Base-by-base conservation (phyloP, 108 stramenopile genomes). In the Chaetoceros tenuissimus region DNA sequence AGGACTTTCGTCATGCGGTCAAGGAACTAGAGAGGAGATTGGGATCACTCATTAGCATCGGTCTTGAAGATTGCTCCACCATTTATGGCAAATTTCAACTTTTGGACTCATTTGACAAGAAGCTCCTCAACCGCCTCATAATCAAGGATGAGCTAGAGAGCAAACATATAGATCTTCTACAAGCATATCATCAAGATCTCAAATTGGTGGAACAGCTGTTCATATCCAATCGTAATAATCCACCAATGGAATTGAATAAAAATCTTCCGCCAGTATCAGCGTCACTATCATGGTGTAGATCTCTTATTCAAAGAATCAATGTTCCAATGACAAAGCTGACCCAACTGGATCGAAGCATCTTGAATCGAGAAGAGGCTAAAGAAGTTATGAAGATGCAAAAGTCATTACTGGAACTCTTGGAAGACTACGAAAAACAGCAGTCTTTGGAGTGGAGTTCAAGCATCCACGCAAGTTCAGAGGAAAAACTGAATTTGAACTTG, bases 101-200 rank as follows among this genome's bases (percentile, higher is more conserved):
- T 3, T 74, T 94, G 26, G 90, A 92, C 44, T 66, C 75, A 29
- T 94, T 94, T 48, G 90, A 92, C 29, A 80, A 77, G 22, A 54
- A 67, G 46, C 79, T 94, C 10, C 79, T 94, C 0, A 85, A 91
- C 59, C 73, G 94, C 19, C 84, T 89, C 46, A 93, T 87, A 46
- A 91, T 94, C 46, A 87, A 87, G 64, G 88, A 93, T 46, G 92
- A 94, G 78, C 80, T 92, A 8, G 88, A 94, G 72, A 80, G 84
- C 69, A 91, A 93, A 70, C 86, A 92, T 55, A 68, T 94, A 24
- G 59, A 51, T 21, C 77, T 94, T n/a, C 82, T 94, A 31, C 85
- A 91, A 60, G 73, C 78, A 19, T 93, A 92, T 65, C 87, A 83
- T 48, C 66, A 66, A 25, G 94, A 94, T 63, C 62, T 94, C 25